These are phyloP conservation scores for Ophiostoma tasmaniense DNA, from an alignment of 2,329 filamentous ascomycete species.

Conservation along the genomic window DNA sequence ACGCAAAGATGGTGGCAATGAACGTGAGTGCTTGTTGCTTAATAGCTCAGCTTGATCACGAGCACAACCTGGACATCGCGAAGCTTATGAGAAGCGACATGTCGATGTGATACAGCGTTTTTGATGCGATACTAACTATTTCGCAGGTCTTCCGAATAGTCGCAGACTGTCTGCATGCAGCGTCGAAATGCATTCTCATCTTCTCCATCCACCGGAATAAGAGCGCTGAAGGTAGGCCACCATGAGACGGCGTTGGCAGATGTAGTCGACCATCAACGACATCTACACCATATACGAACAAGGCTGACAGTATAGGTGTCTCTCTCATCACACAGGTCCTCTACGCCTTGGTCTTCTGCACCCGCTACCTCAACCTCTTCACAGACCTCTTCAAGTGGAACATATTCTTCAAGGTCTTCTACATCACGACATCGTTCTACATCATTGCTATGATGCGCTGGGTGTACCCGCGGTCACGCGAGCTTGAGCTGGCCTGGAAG, in stretches of 20 bases:
- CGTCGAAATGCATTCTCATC: slow-evolving; percentile 84
- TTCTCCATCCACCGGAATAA: slow-evolving; percentile 81
- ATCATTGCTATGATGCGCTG: slow-evolving; percentile 83
- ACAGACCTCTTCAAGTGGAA: slow-evolving; percentile 54
- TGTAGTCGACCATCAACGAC: background rate
- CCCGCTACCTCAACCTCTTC: slow-evolving; percentile 81
- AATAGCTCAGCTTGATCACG: background rate
- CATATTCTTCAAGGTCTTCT: slow-evolving; percentile 79
- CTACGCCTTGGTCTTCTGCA: slow-evolving; percentile 77
- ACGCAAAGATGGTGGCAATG: slow-evolving; percentile 2
- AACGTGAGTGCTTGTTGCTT: background rate
- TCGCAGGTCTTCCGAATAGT: slow-evolving; percentile 61
- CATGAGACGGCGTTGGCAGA: background rate
- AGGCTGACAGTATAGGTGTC: slow-evolving; percentile 48
- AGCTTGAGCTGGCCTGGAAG: slow-evolving; percentile 91
- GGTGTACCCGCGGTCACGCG: slow-evolving; percentile 76
- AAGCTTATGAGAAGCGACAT: background rate
- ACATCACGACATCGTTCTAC: slow-evolving; percentile 75
- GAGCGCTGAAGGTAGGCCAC: slow-evolving; percentile 63
- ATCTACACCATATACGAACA: background rate
- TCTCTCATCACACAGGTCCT: slow-evolving; percentile 86
- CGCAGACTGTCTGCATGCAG: slow-evolving; percentile 75
- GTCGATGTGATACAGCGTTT: slow-evolving; percentile 5
- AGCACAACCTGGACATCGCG: background rate
- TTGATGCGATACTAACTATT: background rate